Conservation (phyloP, 805 yeast genomes). For the Teunomyces pallodes region DNA sequence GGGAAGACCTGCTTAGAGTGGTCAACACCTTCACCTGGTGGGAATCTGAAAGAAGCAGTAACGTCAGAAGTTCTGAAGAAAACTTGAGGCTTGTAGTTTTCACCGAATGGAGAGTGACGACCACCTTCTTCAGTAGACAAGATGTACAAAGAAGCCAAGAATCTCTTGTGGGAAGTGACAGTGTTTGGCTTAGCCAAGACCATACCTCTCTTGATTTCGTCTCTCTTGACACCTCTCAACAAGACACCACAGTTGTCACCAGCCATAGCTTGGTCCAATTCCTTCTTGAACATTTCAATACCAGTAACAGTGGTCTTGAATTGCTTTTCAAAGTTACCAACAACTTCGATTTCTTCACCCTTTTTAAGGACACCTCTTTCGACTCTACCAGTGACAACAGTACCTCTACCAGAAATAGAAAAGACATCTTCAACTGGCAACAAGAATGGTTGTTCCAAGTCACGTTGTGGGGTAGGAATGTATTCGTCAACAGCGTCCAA, state of each 20-base stretch:
- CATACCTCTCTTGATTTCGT: constrained; percentile 96
- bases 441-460: constrained; percentile 91
- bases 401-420: constrained; percentile 99
- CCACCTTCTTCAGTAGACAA: constrained; percentile 98
- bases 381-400: constrained; percentile 98
- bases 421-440: constrained; percentile 97
- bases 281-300: constrained; percentile 99
- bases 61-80: constrained; percentile 96
- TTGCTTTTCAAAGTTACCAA: constrained; percentile 84
- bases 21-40: constrained; percentile 68
- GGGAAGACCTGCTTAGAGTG: constrained; percentile 91
- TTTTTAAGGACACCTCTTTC: constrained; percentile 97
- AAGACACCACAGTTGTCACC: constrained; percentile 99
- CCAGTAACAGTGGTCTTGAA: constrained; percentile 95
- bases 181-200: constrained; percentile 90
- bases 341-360: constrained; percentile 98
- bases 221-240: constrained; percentile 98
- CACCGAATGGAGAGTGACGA: constrained; percentile 96
- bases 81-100: constrained; percentile 97
- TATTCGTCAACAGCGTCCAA: constrained; percentile 89
- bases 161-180: constrained; percentile 88
- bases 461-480: constrained; percentile 96
- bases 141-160: constrained; percentile 90
- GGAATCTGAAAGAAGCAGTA: constrained; percentile 87
- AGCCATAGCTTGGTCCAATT: constrained; percentile 94